Conservation (phyloP, 1,284 basidiomycete species). For the Somion occarium region DNA sequence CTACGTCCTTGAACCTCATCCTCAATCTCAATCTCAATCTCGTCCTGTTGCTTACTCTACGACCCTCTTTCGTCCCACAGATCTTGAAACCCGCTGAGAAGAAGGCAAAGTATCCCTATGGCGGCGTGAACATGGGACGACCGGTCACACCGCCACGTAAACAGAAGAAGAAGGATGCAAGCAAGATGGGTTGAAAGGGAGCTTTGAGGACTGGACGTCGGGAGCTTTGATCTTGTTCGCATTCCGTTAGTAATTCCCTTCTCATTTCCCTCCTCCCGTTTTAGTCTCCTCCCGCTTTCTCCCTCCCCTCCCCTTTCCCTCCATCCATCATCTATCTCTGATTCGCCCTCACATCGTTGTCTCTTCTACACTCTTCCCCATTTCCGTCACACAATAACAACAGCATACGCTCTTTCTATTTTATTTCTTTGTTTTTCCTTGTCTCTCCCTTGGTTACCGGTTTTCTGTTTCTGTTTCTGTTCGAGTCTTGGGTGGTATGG, state of each 20-base stretch:
- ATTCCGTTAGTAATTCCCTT: background rate
- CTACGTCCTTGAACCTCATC: background rate
- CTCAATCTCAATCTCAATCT: background rate
- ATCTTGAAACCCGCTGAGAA: constrained; percentile 99
- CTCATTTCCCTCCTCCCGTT: background rate
- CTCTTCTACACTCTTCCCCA: background rate
- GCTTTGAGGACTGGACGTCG: too few relatives aligned
- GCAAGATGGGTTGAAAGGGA: constrained; percentile 57
- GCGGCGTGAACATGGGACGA: constrained; percentile 74
- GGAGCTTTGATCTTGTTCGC: too few relatives aligned
- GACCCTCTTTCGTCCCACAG: constrained; percentile 34
- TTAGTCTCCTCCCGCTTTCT: background rate
- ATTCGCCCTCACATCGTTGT: background rate
- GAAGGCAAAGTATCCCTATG: constrained; percentile 91
- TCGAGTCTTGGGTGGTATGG: too few relatives aligned
- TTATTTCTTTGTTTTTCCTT: too few relatives aligned
- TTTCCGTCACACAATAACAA: too few relatives aligned
- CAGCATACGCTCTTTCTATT: too few relatives aligned
- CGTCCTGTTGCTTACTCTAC: background rate
- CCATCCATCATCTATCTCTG: background rate
- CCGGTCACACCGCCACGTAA: constrained; percentile 80
- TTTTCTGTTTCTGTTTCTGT: too few relatives aligned
- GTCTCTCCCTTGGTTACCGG: too few relatives aligned
- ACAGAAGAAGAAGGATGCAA: constrained; percentile 78
- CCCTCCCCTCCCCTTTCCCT: background rate